Percentiles rank a stretch among this genome's conserved stretches.
These are phyloP conservation scores for Lactifluus echinatus DNA, from an alignment of 768 basidiomycete genomes.

Conservation along the genomic window DNA sequence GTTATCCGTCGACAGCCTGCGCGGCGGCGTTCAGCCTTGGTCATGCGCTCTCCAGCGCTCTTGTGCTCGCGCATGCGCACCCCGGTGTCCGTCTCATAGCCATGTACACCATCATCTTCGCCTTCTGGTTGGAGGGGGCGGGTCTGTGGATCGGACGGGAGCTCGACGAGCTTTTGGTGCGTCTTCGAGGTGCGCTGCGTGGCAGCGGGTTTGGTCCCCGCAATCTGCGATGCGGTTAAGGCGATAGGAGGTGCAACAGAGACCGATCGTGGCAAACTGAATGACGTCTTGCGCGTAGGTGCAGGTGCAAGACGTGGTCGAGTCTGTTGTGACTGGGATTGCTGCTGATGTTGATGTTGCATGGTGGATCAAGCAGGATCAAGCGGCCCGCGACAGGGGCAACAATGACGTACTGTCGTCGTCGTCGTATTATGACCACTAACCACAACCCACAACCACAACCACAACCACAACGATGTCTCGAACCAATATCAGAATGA, in stretches of 20 bases:
- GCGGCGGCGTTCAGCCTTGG: slow-evolving; percentile 71
- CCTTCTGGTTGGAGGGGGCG: slow-evolving; percentile 39
- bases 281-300: neutral
- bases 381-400: neutral
- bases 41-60: slow-evolving; percentile 83
- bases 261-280: neutral
- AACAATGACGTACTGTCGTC: slow-evolving; percentile 15
- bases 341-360: slow-evolving; percentile 4
- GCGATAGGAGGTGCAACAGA: neutral
- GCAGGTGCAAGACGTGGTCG: neutral
- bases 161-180: slow-evolving; percentile 80
- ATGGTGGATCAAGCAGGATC: neutral
- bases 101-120: slow-evolving; percentile 44
- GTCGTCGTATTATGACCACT: neutral
- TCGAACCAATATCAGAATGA: neutral
- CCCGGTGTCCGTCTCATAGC: slow-evolving; percentile 56
- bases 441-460: neutral
- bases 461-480: neutral
- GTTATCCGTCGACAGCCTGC: slow-evolving; percentile 78
- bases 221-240: neutral
- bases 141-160: slow-evolving; percentile 87
- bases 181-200: slow-evolving; percentile 82
- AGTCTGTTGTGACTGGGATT: neutral
- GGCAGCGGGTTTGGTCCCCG: slow-evolving; percentile 5
- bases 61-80: slow-evolving; percentile 43